Conservation (phyloP, 1,284 basidiomycete genomes). For the Ceratobasidium sp. region DNA sequence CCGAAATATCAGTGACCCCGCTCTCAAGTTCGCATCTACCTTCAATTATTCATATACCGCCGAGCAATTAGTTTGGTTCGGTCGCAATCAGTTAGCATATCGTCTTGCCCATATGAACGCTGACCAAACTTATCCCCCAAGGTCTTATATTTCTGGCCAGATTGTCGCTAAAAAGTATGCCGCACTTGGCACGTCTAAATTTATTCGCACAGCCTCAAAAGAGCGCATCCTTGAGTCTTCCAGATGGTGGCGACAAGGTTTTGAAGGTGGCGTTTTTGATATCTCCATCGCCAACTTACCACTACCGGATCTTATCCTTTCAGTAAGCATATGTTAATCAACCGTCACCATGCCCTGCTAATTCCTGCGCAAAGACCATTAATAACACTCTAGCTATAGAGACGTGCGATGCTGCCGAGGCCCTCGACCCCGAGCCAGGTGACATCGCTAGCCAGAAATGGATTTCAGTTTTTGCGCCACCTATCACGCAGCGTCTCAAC, state of each 20-base stretch:
- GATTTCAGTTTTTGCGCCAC: conserved; percentile 62
- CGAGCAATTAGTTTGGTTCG: conserved; percentile 72
- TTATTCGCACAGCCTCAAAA: conserved; percentile 42
- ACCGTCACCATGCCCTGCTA: conserved; percentile 1
- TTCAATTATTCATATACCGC: conserved; percentile 72
- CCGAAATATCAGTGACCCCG: conserved; percentile 50
- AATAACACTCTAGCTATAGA: conserved; percentile 79
- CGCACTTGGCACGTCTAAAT: conserved; percentile 14
- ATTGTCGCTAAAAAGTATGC: conserved; percentile 35
- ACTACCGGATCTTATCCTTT: conserved; percentile 45
- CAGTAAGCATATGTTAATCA: neutral
- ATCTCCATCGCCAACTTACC: conserved; percentile 39
- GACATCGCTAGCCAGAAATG: conserved; percentile 52
- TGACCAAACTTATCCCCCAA: conserved; percentile 51
- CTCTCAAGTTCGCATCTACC: conserved; percentile 51
- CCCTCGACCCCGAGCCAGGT: conserved; percentile 32
- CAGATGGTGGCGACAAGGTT: conserved; percentile 66
- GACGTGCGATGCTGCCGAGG: conserved; percentile 67
- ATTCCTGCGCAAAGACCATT: conserved; percentile 47
- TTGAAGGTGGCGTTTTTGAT: conserved; percentile 22
- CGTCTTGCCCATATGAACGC: neutral
- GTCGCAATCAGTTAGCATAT: conserved; percentile 68
- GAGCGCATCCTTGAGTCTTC: conserved; percentile 72
- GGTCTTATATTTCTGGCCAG: conserved; percentile 35
- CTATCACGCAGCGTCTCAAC: conserved; percentile 71